These are phyloP conservation scores for Basipetospora sp. DNA, from an alignment of 2,329 filamentous ascomycete genomes.

Conservation along the genomic window DNA sequence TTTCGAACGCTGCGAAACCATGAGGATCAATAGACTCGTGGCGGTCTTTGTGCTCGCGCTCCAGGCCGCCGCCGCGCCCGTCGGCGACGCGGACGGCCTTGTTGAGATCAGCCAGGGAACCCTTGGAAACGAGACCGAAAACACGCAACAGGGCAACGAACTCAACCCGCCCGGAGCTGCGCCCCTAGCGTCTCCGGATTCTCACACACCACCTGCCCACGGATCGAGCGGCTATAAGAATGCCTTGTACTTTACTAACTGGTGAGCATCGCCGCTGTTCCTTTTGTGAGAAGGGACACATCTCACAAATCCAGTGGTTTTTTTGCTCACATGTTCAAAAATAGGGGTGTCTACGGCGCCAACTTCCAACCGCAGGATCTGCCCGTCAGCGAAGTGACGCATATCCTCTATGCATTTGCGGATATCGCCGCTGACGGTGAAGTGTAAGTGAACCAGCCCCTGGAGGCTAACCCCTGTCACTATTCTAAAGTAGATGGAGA, in stretches of 20 bases:
- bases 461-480: too few species aligned
- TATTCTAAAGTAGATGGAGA: too few species aligned
- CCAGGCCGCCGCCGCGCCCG: too few species aligned
- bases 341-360: slow-evolving; percentile 49
- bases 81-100: too few species aligned
- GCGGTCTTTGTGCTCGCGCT: too few species aligned
- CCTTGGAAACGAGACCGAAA: too few species aligned
- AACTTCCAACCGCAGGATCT: slow-evolving; percentile 58
- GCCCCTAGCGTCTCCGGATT: too few species aligned
- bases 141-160: too few species aligned
- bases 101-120: too few species aligned
- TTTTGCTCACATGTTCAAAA: slow-evolving; percentile 28
- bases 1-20: too few species aligned
- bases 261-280: slow-evolving; percentile 36
- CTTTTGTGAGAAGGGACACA: slow-evolving; percentile 39
- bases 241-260: slow-evolving; percentile 40
- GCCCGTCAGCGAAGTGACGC: slow-evolving; percentile 51
- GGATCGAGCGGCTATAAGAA: slow-evolving; percentile 15
- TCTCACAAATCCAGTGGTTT: background rate
- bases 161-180: too few species aligned
- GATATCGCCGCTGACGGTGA: slow-evolving; percentile 10
- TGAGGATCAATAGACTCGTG: too few species aligned
- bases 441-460: slow-evolving; percentile 11
- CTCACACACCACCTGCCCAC: background rate
- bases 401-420: slow-evolving; percentile 45